A percentile compares a stretch with the other conserved stretches of the same genome.
These are phyloP conservation scores for Penicillium sp. DNA, from an alignment of 2,329 filamentous ascomycete genomes.

Conservation along the genomic window DNA sequence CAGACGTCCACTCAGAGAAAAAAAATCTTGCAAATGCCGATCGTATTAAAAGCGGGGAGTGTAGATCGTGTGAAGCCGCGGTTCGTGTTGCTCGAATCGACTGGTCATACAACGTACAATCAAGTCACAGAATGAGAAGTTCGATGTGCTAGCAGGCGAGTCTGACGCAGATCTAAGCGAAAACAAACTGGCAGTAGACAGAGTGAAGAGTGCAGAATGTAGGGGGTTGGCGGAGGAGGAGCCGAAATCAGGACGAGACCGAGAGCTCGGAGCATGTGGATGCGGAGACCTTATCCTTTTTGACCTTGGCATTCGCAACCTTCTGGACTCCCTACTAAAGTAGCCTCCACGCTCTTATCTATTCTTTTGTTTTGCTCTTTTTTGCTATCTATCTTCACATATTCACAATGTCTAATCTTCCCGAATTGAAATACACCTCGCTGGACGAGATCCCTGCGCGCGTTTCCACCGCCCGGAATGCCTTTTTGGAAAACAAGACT, in stretches of 20 bases:
- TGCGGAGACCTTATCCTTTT: conserved; percentile 1
- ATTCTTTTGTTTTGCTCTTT: background rate
- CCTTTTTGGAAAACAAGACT: conserved; percentile 79
- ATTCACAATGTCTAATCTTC: conserved; percentile 38
- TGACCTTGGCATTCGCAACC: background rate
- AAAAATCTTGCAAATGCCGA: background rate
- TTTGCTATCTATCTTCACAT: background rate
- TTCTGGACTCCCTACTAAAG: background rate
- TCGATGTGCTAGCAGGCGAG: too few species aligned
- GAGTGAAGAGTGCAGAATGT: background rate
- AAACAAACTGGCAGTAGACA: background rate
- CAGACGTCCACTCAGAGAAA: background rate
- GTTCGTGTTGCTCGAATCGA: background rate
- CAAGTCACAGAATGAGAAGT: background rate
- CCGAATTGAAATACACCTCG: conserved; percentile 61
- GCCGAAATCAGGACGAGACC: background rate
- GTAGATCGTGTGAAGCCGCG: conserved; percentile 11
- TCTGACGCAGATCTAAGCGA: too few species aligned
- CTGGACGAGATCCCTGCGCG: conserved; percentile 66
- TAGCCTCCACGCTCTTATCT: background rate
- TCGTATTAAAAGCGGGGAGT: background rate
- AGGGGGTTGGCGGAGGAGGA: background rate
- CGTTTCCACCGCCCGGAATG: conserved; percentile 62
- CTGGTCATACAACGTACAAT: background rate
- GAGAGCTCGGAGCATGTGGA: conserved; percentile 9